These are phyloP conservation scores for Verticillium longisporum DNA, from an alignment of 2,329 filamentous ascomycete species.

Conservation along the genomic window DNA sequence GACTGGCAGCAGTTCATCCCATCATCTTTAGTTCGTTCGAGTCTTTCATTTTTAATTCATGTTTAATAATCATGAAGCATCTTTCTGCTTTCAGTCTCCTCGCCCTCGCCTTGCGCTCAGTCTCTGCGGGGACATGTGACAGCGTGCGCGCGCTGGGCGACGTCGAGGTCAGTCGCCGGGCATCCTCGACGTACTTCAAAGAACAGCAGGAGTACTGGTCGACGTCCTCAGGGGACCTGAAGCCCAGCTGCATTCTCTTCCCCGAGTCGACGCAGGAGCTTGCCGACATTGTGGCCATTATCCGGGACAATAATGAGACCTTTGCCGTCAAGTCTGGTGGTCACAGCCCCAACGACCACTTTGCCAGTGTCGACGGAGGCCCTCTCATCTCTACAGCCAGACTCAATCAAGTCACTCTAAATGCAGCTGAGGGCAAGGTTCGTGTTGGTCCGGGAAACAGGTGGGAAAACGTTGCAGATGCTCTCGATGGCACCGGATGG, in stretches of 20 bases:
- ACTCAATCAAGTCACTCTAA: conserved; percentile 31
- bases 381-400: conserved; percentile 41
- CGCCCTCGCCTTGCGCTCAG: background rate
- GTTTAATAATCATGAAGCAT: background rate
- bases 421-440: conserved; percentile 27
- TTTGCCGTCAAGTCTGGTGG: conserved; percentile 53
- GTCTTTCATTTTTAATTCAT: background rate
- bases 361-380: conserved; percentile 41
- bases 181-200: conserved; percentile 23
- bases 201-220: conserved; percentile 40
- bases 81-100: background rate
- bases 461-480: conserved; percentile 32
- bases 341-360: conserved; percentile 48
- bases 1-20: background rate
- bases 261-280: conserved; percentile 44
- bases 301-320: conserved; percentile 35
- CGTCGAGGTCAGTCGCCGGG: conserved; percentile 10
- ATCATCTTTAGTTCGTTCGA: background rate
- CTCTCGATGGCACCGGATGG: conserved; percentile 33
- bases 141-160: conserved; percentile 15
- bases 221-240: conserved; percentile 30
- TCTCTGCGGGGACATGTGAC: conserved; percentile 22
- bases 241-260: conserved; percentile 38
- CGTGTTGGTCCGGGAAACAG: conserved; percentile 37
- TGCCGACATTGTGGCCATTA: conserved; percentile 40